Evolutionary conservation across 257 asterid species (phyloP).

Genomic region (Plantago elongata): DNA sequence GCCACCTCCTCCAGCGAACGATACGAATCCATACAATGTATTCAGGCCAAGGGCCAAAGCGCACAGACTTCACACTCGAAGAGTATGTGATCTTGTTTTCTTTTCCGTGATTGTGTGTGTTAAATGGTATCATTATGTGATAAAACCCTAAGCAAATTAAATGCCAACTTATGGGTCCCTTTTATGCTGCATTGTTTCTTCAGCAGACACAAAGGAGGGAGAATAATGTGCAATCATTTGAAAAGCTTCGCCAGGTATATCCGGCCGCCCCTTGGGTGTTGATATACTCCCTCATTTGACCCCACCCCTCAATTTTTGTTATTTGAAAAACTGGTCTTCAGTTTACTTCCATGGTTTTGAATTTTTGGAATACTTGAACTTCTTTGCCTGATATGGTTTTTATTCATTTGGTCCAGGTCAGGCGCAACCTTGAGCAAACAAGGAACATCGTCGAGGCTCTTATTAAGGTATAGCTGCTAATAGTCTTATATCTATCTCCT

Average conservation of each 20-base stretch:
- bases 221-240: constrained; percentile 95
- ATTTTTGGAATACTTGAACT: background rate
- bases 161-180: constrained; percentile 8
- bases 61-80: constrained; percentile 93
- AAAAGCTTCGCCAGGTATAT: constrained; percentile 97
- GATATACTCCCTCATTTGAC: constrained; percentile 10
- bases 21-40: constrained; percentile 95
- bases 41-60: constrained; percentile 99
- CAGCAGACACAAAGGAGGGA: constrained; percentile 98
- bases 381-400: constrained; percentile 14
- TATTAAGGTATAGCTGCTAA: constrained; percentile 51
- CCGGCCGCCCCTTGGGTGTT: background rate
- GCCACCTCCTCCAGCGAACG: constrained; percentile 99
- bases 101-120: constrained; percentile 13
- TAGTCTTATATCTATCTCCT: constrained; percentile 1
- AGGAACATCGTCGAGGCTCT: constrained; percentile 75
- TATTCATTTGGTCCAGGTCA: constrained; percentile 54
- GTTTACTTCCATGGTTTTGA: too few species aligned
- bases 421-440: constrained; percentile 98
- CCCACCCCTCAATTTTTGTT: constrained; percentile 1
- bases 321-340: background rate
- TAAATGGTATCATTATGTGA: background rate
- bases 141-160: background rate
- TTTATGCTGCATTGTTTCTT: constrained; percentile 19
- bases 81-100: constrained; percentile 52